Evolutionary conservation across 768 basidiomycete genomes (phyloP), one percentile per base, ranked within the genome.

Genomic region (Rhodotorula babjevae): DNA sequence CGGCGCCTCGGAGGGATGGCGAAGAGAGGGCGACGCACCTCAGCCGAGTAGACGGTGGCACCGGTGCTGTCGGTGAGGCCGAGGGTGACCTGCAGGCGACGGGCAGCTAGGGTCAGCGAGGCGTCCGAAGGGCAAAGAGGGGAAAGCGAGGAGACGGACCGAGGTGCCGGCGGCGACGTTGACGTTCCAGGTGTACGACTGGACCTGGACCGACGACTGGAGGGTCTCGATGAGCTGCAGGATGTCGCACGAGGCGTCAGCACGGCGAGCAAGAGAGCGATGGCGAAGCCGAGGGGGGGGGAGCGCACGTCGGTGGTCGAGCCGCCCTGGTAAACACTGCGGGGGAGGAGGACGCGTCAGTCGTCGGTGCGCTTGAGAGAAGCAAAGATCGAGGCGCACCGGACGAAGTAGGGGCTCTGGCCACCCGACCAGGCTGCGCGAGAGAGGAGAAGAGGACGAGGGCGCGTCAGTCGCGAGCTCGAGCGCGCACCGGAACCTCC

Each of bases 161-260:
- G 71, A 68, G 23, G 29, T 33, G 36, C 71, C 71, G 59, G 71
- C 71, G 12, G 67, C 19, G 29, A 61, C 29, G 67, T 72, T 42
- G 55, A 72, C 71, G 67, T 61, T 65, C 71, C 71, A 72, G 58
- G 71, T 61, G 71, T 72, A 72, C 57, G 67, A 65, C 57, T 49
- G 64, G 50, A 36, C 15, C n/a, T n/a, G 29, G n/a, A 27, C 16
- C 53, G 53, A 55, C 53, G 36, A 16, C n/a, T 53, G 31, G 71
- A 72, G 63, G 36, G 71, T 72, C 63, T 72, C 71, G 53, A 72
- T 33, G 55, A 68, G 31, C 49, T 12, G 52, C 19, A 47, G 12
- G 46, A 42, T 18, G 49, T 14, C 8, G 2, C 7, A 12, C 1
- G 46, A 25, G 23, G 31, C 6, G 52, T 29, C 44, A 58, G 21